Evolutionary conservation across 805 yeast genomes (phyloP), one percentile per base, ranked within the genome.

Genomic region (Sugiyamaella qingdaonensis): DNA sequence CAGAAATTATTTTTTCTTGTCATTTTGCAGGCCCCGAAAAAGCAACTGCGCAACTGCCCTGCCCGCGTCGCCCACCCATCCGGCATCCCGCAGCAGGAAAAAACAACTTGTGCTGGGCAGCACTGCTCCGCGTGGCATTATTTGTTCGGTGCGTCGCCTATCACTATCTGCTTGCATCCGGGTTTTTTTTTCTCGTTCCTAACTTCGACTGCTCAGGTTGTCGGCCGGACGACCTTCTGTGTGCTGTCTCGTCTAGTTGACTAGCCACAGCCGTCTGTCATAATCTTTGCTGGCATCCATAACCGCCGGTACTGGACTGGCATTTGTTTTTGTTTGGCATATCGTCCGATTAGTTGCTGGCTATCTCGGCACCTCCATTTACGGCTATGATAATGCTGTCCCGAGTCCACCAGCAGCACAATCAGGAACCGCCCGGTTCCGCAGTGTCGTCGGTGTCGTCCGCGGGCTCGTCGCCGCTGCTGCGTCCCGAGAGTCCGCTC

Each of bases 91-190:
- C 43, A 16, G 24, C 21, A 11, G 13, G 16, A 16, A 16, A 39
- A 39, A 39, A 39, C 14, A 39, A 39, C 24, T 19, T 39, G 4
- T 14, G 21, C 43, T 39, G 43, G 43, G 43, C 43, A n/a, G 13
- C 43, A 14, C 21, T 16, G 43, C 13, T 39, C 43, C 43, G 43
- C 43, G 43, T 39, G 43, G 43, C 37, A 34, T 34, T n/a, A n/a
- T 34, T 13, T 34, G 37, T 14, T 14, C 37, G 37, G 37, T 34
- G 37, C 37, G 37, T 34, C 16, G 37, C 8, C 37, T n/a, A 34
- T 24, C 29, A 24, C 29, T 24, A 24, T 24, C 29, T 24, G 7
- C 29, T 24, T 24, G 29, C 29, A 24, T 24, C 29, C 29, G 29
- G 29, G 29, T 24, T 24, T 24, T 24, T 24, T 24, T 24, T 24